A percentile compares a stretch with the other conserved stretches of the same genome.
Evolutionary conservation across 768 basidiomycete genomes (phyloP).

Genomic region (Termitomyces sp.): DNA sequence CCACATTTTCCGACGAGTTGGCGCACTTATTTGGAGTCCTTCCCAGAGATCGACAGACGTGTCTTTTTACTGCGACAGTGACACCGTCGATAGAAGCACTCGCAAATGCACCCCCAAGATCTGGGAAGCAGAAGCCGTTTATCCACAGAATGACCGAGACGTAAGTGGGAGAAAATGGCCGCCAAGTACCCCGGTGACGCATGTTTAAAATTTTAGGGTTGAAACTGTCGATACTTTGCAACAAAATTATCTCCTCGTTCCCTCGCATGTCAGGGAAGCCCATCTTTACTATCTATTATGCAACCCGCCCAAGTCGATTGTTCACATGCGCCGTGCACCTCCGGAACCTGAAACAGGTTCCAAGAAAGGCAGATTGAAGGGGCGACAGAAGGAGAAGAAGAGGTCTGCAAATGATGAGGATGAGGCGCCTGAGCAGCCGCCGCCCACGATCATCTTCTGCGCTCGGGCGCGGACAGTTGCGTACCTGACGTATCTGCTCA

Average conservation of each 20-base stretch:
- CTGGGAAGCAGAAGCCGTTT: constrained; percentile 85
- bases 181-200: background rate
- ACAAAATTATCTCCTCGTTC: constrained; percentile 88
- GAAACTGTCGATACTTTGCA: constrained; percentile 88
- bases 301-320: constrained; percentile 79
- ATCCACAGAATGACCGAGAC: constrained; percentile 72
- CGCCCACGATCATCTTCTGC: constrained; percentile 96
- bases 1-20: constrained; percentile 87
- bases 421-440: constrained; percentile 67
- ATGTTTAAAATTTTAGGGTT: constrained; percentile 45
- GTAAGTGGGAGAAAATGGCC: constrained; percentile 40
- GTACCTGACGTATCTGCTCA: constrained; percentile 78
- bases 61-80: constrained; percentile 94
- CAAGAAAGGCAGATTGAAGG: constrained; percentile 20
- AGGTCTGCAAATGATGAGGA: constrained; percentile 40
- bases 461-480: constrained; percentile 83
- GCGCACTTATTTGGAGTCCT: constrained; percentile 71
- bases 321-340: constrained; percentile 60
- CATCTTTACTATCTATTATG: constrained; percentile 90
- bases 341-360: constrained; percentile 51
- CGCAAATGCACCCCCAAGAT: constrained; percentile 65
- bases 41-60: constrained; percentile 88
- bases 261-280: constrained; percentile 89
- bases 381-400: constrained; percentile 29
- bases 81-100: constrained; percentile 82